These are phyloP conservation scores for Setomelanomma holmii DNA, from an alignment of 2,329 filamentous ascomycete species.

Conservation along the genomic window DNA sequence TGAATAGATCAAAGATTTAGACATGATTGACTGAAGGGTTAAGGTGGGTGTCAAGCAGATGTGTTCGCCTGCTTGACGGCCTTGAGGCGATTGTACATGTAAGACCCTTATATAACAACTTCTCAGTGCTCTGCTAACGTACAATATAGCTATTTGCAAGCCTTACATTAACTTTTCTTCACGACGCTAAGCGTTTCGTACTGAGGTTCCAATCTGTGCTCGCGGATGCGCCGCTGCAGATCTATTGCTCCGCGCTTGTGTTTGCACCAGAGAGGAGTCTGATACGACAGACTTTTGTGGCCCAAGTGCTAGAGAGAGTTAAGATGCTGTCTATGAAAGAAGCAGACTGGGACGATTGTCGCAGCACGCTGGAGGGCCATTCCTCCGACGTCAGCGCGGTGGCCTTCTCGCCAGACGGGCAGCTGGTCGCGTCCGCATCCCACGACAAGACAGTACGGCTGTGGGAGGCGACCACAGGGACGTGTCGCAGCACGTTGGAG, in stretches of 20 bases:
- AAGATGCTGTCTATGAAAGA: slow-evolving; percentile 10
- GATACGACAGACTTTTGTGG: slow-evolving; percentile 11
- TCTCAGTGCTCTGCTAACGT: slow-evolving; percentile 13
- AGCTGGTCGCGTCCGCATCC: not conserved
- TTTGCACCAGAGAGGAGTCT: slow-evolving; percentile 41
- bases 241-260: slow-evolving; percentile 47
- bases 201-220: slow-evolving; percentile 29
- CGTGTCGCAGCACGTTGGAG: not conserved
- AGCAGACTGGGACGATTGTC: slow-evolving; percentile 20
- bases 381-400: not conserved
- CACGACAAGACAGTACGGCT: not conserved
- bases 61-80: not conserved
- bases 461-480: not conserved
- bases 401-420: not conserved
- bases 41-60: not conserved
- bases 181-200: slow-evolving; percentile 45
- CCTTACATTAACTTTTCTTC: slow-evolving; percentile 22
- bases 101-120: slow-evolving; percentile 5
- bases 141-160: slow-evolving; percentile 14
- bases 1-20: no score
- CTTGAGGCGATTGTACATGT: not conserved
- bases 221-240: slow-evolving; percentile 43
- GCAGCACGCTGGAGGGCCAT: not conserved
- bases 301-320: slow-evolving; percentile 4
- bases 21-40: no score